A percentile compares a stretch with the other conserved stretches of the same genome.
Conservation (phyloP, 2,329 filamentous ascomycete genomes). For the Hypoxylon sp. region DNA sequence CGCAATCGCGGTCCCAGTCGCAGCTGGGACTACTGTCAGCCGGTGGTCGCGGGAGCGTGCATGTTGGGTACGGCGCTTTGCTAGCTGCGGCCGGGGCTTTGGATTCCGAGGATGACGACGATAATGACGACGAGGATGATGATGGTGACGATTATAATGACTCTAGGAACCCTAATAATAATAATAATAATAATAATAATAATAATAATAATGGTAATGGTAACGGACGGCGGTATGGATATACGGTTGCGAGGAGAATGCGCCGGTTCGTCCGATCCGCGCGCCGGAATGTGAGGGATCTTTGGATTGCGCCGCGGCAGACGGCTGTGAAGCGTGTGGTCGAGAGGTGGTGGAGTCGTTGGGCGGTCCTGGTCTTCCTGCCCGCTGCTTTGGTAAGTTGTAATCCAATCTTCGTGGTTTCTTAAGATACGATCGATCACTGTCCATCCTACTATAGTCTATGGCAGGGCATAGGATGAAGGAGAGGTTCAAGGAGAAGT, state of each 20-base stretch:
- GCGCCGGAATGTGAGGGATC: conserved; percentile 54
- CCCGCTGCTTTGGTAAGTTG: conserved; percentile 66
- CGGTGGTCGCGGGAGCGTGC: conserved; percentile 59
- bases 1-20: conserved; percentile 30
- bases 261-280: conserved; percentile 48
- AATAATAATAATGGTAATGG: conserved; percentile 43
- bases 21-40: conserved; percentile 52
- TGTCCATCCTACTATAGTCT: too few species aligned
- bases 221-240: conserved; percentile 47
- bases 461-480: too few species aligned
- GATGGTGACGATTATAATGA: conserved; percentile 45
- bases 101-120: conserved; percentile 25
- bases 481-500: too few species aligned
- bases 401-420: conserved; percentile 24
- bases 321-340: conserved; percentile 65
- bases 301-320: conserved; percentile 70
- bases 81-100: conserved; percentile 55
- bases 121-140: conserved; percentile 39
- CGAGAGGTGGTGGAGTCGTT: conserved; percentile 70
- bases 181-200: conserved; percentile 38
- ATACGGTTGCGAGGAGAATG: conserved; percentile 40
- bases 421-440: too few species aligned
- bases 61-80: conserved; percentile 65
- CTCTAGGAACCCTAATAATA: too few species aligned
- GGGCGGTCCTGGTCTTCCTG: conserved; percentile 67